Evolutionary conservation across 371 early-diverging fungal genomes (phyloP), one percentile per base, ranked within the genome.

Genomic region (Choanephora cucurbitarum): DNA sequence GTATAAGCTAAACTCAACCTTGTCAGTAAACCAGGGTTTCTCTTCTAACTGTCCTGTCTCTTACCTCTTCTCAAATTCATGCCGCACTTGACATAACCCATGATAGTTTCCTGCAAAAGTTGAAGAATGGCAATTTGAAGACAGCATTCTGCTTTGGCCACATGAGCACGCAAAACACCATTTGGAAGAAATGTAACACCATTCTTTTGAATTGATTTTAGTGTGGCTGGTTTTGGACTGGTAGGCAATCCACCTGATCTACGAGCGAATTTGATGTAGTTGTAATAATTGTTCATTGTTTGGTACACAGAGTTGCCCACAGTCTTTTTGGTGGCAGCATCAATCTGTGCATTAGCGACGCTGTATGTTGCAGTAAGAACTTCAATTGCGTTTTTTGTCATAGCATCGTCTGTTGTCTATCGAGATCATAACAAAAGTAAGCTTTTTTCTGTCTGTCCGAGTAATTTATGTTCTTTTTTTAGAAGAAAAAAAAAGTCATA

Each of bases 61-160:
- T 44, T 77, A 86, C 86, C 86, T 75, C 80, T 73, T 52, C 84
- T 69, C 34, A 86, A 55, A 56, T 84, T 87, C 46, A 87, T 52
- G 22, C 83, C 87, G 31, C 82, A 84, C 61, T 84, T 87, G 42
- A 84, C 74, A 57, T 84, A 87, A 18, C 83, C 79, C 59, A 84
- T 72, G 0, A 81, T 72, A 46, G 69, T 83, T 47, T 84, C 87
- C 48, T 84, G 84, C 14, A 82, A 58, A 49, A 87, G 54, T 44
- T 84, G 75, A 44, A 84, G 70, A 43, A 84, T 72, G 23, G 87
- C 81, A 5, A 79, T 87, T 56, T 84, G 63, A 23, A 87, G 65
- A 57, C 83, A 72, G 28, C 79, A 64, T 60, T 87, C 87, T 9
- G 87, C 85, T 42, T 82, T 75, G 48, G 80, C 72, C 13, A 83